phyloP scores from a whole-genome alignment of 2,329 filamentous ascomycete genomes.

The Aspergillus sp. region DNA sequence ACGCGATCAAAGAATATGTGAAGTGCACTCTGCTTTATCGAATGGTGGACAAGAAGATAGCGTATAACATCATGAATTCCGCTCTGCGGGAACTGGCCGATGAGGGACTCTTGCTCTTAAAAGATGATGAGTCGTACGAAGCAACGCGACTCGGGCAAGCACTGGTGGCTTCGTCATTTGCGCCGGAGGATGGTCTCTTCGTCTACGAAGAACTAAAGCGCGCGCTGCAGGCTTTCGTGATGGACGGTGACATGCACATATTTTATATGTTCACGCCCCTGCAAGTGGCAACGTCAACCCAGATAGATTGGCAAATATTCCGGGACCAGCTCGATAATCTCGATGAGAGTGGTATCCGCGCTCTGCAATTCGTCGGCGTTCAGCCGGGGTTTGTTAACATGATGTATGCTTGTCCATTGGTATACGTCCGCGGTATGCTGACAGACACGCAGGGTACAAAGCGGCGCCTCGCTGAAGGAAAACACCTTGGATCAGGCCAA shows the following conservation, averaged over 20 bases:
- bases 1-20: conserved; percentile 59
- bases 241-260: conserved; percentile 73
- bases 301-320: conserved; percentile 64
- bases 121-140: conserved; percentile 44
- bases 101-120: conserved; percentile 47
- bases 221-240: conserved; percentile 62
- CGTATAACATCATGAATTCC: conserved; percentile 47
- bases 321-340: conserved; percentile 60
- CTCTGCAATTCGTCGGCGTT: conserved; percentile 58
- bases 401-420: no score
- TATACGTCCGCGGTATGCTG: no score
- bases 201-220: conserved; percentile 59
- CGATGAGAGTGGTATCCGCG: conserved; percentile 62
- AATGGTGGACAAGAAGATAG: conserved; percentile 42
- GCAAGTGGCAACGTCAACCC: conserved; percentile 38
- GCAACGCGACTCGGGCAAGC: conserved; percentile 60
- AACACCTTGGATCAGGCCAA: conserved; percentile 52
- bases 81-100: conserved; percentile 51
- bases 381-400: conserved; percentile 58
- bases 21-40: conserved; percentile 57
- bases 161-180: conserved; percentile 61
- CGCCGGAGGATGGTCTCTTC: conserved; percentile 66
- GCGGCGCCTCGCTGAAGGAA: conserved; percentile 53
- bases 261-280: conserved; percentile 70
- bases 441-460: conserved; percentile 50